Conservation (phyloP, 1,284 basidiomycete species). For the Fomes fomentarius region DNA sequence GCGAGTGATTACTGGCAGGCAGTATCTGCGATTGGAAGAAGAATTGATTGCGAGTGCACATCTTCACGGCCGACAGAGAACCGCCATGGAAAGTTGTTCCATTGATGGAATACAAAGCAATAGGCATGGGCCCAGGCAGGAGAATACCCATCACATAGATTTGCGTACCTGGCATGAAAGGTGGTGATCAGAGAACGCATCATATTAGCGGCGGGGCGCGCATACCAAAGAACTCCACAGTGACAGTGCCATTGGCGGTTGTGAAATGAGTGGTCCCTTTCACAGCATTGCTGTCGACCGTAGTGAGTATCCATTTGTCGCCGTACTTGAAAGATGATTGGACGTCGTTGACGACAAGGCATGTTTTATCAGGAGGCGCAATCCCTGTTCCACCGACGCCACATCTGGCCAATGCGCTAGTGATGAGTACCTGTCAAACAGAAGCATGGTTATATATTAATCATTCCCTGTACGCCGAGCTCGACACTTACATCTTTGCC, state of each 20-base stretch:
- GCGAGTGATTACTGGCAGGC: constrained; percentile 35
- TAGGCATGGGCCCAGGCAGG: constrained; percentile 37
- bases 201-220: too few species aligned
- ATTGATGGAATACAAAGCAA: constrained; percentile 43
- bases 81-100: constrained; percentile 34
- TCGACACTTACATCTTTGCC: too few species aligned
- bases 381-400: too few species aligned
- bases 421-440: too few species aligned
- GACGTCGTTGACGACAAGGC: not conserved
- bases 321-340: not conserved
- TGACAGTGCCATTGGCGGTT: not conserved
- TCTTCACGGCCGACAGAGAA: constrained; percentile 38
- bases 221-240: too few species aligned
- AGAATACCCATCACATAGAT: constrained; percentile 41
- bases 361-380: not conserved
- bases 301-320: not conserved
- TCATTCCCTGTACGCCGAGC: too few species aligned
- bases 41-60: constrained; percentile 41
- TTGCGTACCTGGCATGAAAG: not conserved
- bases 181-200: too few species aligned
- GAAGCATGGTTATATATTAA: too few species aligned
- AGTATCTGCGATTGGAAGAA: constrained; percentile 42
- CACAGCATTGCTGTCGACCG: not conserved
- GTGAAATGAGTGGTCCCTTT: not conserved
- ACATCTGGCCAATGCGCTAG: too few species aligned